Conservation (phyloP, 768 basidiomycete genomes). For the Vararia minispora region DNA sequence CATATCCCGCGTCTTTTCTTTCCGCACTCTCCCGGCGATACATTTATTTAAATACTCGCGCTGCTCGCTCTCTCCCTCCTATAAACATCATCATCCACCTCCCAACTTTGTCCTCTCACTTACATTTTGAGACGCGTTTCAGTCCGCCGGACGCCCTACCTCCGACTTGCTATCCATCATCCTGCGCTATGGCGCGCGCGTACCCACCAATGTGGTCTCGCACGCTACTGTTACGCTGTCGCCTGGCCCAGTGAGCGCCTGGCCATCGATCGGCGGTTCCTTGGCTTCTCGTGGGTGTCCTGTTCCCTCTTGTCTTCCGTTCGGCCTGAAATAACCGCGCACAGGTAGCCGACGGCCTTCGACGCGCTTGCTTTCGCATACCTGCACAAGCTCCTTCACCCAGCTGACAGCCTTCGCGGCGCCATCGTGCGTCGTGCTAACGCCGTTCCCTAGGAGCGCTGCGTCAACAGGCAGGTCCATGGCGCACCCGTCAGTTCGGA, state of each 20-base stretch:
- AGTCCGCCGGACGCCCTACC: constrained; percentile 61
- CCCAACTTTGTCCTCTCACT: constrained; percentile 21
- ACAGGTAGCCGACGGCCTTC: constrained; percentile 63
- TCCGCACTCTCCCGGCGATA: too few relatives aligned
- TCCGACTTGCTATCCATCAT: constrained; percentile 57
- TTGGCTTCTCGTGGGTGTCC: constrained; percentile 51
- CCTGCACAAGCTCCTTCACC: constrained; percentile 51
- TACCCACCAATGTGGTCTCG: constrained; percentile 42
- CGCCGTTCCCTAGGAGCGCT: constrained; percentile 70
- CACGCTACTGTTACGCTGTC: constrained; percentile 62
- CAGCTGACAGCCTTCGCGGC: constrained; percentile 33
- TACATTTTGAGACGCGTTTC: constrained; percentile 37
- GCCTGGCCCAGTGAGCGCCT: constrained; percentile 63
- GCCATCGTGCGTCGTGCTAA: constrained; percentile 65
- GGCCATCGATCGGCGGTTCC: constrained; percentile 71
- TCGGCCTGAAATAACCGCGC: constrained; percentile 1
- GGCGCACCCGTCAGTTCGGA: constrained; percentile 34
- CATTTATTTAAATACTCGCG: too few relatives aligned
- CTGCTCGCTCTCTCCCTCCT: too few relatives aligned
- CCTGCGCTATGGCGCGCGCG: constrained; percentile 46
- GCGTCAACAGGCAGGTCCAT: constrained; percentile 48
- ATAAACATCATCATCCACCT: constrained; percentile 31
- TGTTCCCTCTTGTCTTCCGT: neutral
- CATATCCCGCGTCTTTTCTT: constrained; percentile 33
- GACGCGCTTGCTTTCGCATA: constrained; percentile 82